Evolutionary conservation across 768 basidiomycete genomes (phyloP), one percentile per base, ranked within the genome.

Genomic region (Tylopilus plumbeoviolaceoides): DNA sequence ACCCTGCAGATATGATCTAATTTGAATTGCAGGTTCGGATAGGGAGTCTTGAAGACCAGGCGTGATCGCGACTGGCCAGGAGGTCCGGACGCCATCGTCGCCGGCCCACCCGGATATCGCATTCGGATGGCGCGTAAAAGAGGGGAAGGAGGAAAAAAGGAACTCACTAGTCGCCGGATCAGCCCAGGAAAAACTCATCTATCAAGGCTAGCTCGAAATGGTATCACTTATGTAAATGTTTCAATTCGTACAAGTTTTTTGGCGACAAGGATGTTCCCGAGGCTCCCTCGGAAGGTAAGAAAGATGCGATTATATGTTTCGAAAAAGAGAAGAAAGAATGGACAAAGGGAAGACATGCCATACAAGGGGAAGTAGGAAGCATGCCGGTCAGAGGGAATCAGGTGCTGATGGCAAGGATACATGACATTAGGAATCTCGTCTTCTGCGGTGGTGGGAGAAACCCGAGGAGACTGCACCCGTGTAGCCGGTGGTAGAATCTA

Each of bases 401-500:
- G 62, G 47, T 58, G 57, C 60, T 67, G 51, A 59, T 61, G 45
- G 56, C 50, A 54, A 39, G 31, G 50, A 55, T 59, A n/a, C n/a
- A n/a, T n/a, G 5, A 59, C 49, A 70, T 61, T 55, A 70, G 50
- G 49, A 47, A 54, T 27, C 31, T 43, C 7, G 39, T 38, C 62
- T 54, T 56, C 58, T 61, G 56, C 57, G 45, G 47, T 61, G 52
- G 45, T 55, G 54, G 41, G 62, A 56, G 57, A 59, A 64, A 56
- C 23, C 49, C 51, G 50, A 60, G 49, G 58, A 43, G 54, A 63
- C 53, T 63, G 57, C 57, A 55, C 50, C 61, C 66, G 61, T 45
- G 21, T 55, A 58, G 48, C n/a, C 57, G 51, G 56, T 38, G 57
- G 62, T 56, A 50, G 53, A 47, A 57, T 62, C 56, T 56, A 48